Conservation (phyloP, 768 basidiomycete genomes). For the Russula earlei region DNA sequence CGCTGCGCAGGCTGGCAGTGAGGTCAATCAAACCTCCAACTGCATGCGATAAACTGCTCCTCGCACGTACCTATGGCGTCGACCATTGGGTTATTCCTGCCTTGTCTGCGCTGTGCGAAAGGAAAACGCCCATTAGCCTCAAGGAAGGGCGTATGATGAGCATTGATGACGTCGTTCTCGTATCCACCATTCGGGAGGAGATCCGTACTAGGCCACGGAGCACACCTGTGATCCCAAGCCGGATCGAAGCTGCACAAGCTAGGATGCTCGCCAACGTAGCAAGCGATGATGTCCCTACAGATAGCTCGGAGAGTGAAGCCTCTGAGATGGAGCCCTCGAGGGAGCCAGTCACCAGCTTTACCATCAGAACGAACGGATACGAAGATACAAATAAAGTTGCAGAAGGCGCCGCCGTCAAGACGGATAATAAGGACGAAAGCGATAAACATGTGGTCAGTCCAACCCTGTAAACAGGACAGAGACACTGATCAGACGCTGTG, state of each 20-base stretch:
- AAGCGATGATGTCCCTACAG: not conserved
- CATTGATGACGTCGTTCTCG: not conserved
- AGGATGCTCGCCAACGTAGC: not conserved
- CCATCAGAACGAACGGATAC: not conserved
- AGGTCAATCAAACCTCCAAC: not conserved
- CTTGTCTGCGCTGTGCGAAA: not conserved
- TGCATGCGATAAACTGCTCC: not conserved
- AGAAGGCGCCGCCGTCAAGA: no score
- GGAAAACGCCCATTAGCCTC: not conserved
- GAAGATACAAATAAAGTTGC: not conserved
- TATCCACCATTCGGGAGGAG: not conserved
- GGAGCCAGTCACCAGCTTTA: not conserved
- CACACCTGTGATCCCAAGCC: not conserved
- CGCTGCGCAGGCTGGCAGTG: not conserved
- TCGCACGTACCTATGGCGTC: not conserved
- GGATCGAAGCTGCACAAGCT: not conserved
- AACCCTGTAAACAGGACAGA: not conserved
- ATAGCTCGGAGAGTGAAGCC: not conserved
- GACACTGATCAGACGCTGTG: not conserved
- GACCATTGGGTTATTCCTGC: not conserved
- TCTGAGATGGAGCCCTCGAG: not conserved
- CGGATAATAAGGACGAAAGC: not conserved
- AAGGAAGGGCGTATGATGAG: not conserved
- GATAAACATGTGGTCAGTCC: not conserved
- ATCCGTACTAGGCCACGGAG: no score